phyloP scores from a whole-genome alignment of 768 basidiomycete species.

The Boletus rufocinnamomeus region DNA sequence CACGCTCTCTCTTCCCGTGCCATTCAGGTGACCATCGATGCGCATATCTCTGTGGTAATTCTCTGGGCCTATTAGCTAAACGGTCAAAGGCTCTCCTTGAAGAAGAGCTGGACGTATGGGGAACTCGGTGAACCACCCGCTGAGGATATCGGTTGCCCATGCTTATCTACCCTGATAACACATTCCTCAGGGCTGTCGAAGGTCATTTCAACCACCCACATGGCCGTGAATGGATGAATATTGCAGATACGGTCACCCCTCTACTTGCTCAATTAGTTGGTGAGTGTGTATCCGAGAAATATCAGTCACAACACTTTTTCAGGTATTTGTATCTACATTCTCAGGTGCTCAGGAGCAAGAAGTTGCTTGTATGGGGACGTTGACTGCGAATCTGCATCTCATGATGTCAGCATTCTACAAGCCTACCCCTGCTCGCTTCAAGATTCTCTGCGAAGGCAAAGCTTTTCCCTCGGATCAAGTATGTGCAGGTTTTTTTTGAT shows the following conservation, averaged over 20 bases:
- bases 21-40: slow-evolving; percentile 50
- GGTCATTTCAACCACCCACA: slow-evolving; percentile 93
- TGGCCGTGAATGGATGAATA: slow-evolving; percentile 78
- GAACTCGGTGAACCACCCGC: slow-evolving; percentile 50
- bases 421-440: slow-evolving; percentile 80
- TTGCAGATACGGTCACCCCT: slow-evolving; percentile 70
- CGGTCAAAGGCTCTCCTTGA: slow-evolving; percentile 69
- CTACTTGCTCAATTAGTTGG: slow-evolving; percentile 83
- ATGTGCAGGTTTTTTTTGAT: slow-evolving; percentile 26
- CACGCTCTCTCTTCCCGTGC: slow-evolving; percentile 13
- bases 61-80: slow-evolving; percentile 81
- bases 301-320: slow-evolving; percentile 5
- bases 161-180: slow-evolving; percentile 4
- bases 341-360: slow-evolving; percentile 85
- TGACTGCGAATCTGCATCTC: slow-evolving; percentile 94
- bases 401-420: slow-evolving; percentile 95
- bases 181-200: slow-evolving; percentile 64
- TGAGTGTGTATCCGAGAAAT: slow-evolving; percentile 37
- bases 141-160: slow-evolving; percentile 12
- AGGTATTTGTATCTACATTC: slow-evolving; percentile 25
- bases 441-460: slow-evolving; percentile 91
- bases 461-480: slow-evolving; percentile 99
- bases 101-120: slow-evolving; percentile 88
- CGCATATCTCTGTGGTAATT: slow-evolving; percentile 95
- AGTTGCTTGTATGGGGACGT: slow-evolving; percentile 93